These are phyloP conservation scores for Aspergillus ellipticus DNA, from an alignment of 495 filamentous ascomycete species.

Conservation along the genomic window DNA sequence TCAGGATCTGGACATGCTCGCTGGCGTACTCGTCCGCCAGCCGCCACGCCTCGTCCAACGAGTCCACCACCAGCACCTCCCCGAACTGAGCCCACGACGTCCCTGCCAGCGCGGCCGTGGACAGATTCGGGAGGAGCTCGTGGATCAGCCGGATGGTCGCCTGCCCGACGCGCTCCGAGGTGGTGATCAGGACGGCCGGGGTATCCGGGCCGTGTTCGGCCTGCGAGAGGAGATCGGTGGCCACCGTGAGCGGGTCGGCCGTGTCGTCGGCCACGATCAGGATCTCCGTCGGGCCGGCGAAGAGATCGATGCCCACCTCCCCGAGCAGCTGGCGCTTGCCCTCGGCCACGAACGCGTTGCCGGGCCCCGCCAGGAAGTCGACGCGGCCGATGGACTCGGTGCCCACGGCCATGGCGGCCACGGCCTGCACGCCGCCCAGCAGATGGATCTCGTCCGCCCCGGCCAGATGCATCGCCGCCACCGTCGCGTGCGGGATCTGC, in stretches of 20 bases:
- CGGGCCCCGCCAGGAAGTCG: slow-evolving; percentile 53
- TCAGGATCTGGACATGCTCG: slow-evolving; percentile 55
- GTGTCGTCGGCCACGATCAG: slow-evolving; percentile 48
- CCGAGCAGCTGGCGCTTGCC: slow-evolving; percentile 53
- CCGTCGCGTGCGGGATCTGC: slow-evolving; percentile 45
- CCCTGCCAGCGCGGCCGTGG: slow-evolving; percentile 41
- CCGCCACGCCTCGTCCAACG: slow-evolving; percentile 44
- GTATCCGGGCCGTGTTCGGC: slow-evolving; percentile 53
- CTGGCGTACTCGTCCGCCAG: slow-evolving; percentile 49
- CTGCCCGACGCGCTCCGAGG: slow-evolving; percentile 36
- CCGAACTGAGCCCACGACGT: slow-evolving; percentile 46
- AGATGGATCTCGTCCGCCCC: slow-evolving; percentile 52
- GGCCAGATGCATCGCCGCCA: slow-evolving; percentile 52
- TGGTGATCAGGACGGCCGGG: slow-evolving; percentile 47
- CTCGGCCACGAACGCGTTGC: slow-evolving; percentile 54
- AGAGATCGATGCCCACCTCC: slow-evolving; percentile 51
- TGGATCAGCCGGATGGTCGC: slow-evolving; percentile 38
- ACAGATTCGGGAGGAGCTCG: slow-evolving; percentile 35
- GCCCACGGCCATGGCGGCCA: slow-evolving; percentile 78
- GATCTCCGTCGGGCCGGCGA: slow-evolving; percentile 53
- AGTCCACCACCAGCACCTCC: slow-evolving; percentile 43
- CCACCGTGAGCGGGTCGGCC: slow-evolving; percentile 49
- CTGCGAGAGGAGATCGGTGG: slow-evolving; percentile 49
- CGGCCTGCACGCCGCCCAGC: slow-evolving; percentile 51
- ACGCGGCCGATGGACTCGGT: slow-evolving; percentile 59